Conservation (phyloP, 768 basidiomycete genomes). For the Xerocomus brunneocitrinus region DNA sequence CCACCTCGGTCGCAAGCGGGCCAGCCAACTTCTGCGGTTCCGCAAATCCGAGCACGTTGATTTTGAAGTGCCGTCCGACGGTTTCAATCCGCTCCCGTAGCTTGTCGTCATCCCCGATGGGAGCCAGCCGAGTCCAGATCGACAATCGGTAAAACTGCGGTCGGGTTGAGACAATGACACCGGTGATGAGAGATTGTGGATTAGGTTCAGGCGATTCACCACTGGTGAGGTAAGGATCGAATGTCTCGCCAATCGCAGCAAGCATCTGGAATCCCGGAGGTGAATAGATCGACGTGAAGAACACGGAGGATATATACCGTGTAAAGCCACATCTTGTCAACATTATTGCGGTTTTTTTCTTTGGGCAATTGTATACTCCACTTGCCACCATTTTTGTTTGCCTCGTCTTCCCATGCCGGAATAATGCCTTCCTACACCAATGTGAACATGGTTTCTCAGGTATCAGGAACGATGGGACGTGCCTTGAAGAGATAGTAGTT, state of each 20-base stretch:
- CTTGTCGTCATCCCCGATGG: conserved; percentile 48
- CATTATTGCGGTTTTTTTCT: conserved; percentile 79
- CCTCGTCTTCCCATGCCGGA: conserved; percentile 96
- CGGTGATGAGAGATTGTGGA: conserved; percentile 70
- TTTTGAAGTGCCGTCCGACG: conserved; percentile 90
- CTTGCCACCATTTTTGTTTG: conserved; percentile 96
- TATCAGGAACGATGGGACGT: conserved; percentile 17
- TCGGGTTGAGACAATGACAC: conserved; percentile 92
- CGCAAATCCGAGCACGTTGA: conserved; percentile 74
- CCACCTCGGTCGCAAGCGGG: conserved; percentile 91
- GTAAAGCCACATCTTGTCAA: conserved; percentile 98
- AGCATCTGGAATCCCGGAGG: conserved; percentile 72
- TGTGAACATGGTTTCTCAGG: conserved; percentile 5
- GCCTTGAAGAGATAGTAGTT: conserved; percentile 99
- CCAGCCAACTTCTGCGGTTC: conserved; percentile 73
- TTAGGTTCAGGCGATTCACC: conserved; percentile 39
- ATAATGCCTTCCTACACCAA: conserved; percentile 80
- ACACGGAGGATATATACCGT: conserved; percentile 52
- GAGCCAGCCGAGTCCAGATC: conserved; percentile 94
- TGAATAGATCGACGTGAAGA: background rate
- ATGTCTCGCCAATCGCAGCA: conserved; percentile 98
- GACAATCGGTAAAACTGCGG: conserved; percentile 94
- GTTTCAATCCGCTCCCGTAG: conserved; percentile 78
- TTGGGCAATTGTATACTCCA: conserved; percentile 98
- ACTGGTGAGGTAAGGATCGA: conserved; percentile 76